Evolutionary conservation across 2,329 filamentous ascomycete species (phyloP).

Genomic region (Uncinocarpus reesii): DNA sequence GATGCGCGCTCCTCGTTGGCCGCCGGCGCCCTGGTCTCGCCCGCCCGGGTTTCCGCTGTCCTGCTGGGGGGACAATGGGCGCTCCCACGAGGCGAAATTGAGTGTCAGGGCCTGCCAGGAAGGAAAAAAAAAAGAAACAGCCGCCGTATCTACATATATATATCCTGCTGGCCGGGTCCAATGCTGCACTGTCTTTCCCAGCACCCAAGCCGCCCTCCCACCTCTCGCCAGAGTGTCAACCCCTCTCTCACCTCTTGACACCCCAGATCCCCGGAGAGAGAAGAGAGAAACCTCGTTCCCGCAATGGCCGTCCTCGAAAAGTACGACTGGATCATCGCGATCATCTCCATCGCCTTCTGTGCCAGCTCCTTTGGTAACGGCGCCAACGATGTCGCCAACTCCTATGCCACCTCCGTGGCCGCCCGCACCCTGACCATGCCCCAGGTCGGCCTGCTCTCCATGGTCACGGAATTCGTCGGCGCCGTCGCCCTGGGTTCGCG

Average conservation of each 20-base stretch:
- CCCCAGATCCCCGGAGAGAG: no score
- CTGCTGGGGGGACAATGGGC: no score
- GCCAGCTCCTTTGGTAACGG: conserved; percentile 31
- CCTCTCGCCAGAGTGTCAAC: no score
- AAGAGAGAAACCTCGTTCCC: not conserved
- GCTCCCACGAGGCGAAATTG: conserved; percentile 7
- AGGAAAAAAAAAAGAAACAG: not conserved
- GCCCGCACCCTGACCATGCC: conserved; percentile 44
- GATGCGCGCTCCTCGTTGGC: not conserved
- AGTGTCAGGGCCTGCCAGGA: no score
- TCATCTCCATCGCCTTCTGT: conserved; percentile 32
- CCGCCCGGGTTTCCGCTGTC: no score
- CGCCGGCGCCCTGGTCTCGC: not conserved
- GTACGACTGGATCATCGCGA: conserved; percentile 36
- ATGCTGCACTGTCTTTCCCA: no score
- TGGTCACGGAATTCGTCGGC: conserved; percentile 43
- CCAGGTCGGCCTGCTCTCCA: conserved; percentile 42
- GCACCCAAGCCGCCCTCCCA: no score
- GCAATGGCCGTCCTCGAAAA: conserved; percentile 18
- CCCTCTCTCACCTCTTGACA: no score
- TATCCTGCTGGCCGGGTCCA: no score
- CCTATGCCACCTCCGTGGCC: conserved; percentile 45
- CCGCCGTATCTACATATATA: not conserved
- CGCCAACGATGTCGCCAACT: conserved; percentile 46
- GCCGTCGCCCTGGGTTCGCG: conserved; percentile 44